These are phyloP conservation scores for Ophiostoma ulmi DNA, from an alignment of 2,329 filamentous ascomycete species.

Conservation along the genomic window DNA sequence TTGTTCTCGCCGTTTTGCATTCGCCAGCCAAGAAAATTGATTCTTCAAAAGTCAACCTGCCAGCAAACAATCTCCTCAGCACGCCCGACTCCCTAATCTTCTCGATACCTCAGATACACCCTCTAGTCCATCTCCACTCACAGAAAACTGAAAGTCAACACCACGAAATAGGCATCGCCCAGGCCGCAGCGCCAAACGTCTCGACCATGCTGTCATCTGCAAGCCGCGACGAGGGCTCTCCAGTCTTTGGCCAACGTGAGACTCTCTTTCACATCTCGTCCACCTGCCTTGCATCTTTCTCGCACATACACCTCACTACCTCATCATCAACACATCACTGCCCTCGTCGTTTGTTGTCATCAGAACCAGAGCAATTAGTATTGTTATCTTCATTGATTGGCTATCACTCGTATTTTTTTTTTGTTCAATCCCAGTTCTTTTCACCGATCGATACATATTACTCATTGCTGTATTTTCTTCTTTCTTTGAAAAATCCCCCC, in stretches of 20 bases:
- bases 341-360: not conserved
- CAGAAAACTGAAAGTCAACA: not conserved
- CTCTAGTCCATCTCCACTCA: not conserved
- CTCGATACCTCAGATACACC: not conserved
- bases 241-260: conserved; percentile 1
- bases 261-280: not conserved
- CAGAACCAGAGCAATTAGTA: not conserved
- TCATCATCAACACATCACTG: not conserved
- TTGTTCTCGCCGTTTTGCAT: not conserved
- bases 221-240: not conserved
- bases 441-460: not conserved
- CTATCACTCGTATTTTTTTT: not conserved
- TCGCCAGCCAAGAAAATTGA: not conserved
- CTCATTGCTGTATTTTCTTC: not conserved
- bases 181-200: not conserved
- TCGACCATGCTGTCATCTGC: conserved; percentile 9
- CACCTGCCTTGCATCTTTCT: not conserved
- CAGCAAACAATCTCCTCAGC: not conserved
- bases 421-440: not conserved
- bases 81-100: not conserved
- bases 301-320: not conserved
- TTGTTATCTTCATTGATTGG: not conserved
- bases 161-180: not conserved
- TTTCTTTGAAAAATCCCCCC: not conserved
- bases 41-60: not conserved